Conservation (phyloP, 2,329 filamentous ascomycete species). For the Exophiala xenobiotica region DNA sequence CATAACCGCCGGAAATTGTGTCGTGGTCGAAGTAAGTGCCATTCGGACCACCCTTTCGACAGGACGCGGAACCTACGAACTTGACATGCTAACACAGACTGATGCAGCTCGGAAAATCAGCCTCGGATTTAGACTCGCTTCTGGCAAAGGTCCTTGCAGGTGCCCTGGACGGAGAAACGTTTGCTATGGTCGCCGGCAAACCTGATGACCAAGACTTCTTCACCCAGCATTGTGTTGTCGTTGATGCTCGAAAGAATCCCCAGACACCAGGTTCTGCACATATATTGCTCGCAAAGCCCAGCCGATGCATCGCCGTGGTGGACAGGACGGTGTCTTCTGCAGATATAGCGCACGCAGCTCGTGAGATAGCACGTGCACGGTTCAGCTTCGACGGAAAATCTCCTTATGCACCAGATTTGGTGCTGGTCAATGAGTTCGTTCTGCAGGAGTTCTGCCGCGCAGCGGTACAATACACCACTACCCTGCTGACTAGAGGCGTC, state of each 20-base stretch:
- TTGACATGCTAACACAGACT: not conserved
- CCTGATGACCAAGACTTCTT: too few relatives aligned
- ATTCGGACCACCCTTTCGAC: not conserved
- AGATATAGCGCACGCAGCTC: slow-evolving; percentile 54
- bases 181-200: too few relatives aligned
- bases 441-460: too few relatives aligned
- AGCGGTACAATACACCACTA: too few relatives aligned
- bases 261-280: too few relatives aligned
- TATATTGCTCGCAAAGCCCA: too few relatives aligned
- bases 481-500: too few relatives aligned
- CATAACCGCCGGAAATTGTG: not conserved
- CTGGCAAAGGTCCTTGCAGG: not conserved
- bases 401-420: slow-evolving; percentile 60
- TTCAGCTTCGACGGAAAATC: slow-evolving; percentile 58
- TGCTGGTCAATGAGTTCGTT: slow-evolving; percentile 65
- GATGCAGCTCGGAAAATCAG: not conserved
- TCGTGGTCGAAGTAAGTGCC: not conserved
- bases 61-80: too few relatives aligned
- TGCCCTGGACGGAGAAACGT: not conserved
- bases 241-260: too few relatives aligned
- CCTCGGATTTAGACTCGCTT: not conserved
- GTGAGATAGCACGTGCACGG: slow-evolving; percentile 53
- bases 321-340: slow-evolving; percentile 51
- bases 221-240: too few relatives aligned
- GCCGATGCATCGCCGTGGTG: too few relatives aligned